These are phyloP conservation scores for Urtica urens DNA, from an alignment of 306 rosid genomes.

Conservation along the genomic window DNA sequence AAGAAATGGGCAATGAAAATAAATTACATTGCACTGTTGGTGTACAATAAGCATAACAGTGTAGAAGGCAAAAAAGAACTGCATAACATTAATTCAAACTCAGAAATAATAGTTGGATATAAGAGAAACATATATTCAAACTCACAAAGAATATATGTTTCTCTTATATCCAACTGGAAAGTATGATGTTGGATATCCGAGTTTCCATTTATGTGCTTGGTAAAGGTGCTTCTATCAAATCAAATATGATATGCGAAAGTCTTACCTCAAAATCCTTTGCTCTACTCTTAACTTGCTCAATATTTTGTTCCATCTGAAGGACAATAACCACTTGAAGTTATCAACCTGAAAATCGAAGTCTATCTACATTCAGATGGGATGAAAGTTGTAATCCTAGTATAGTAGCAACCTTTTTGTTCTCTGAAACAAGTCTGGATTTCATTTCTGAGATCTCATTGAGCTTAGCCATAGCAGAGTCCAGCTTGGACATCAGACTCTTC, in stretches of 20 bases:
- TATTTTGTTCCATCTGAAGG: constrained; percentile 44
- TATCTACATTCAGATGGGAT: constrained; percentile 5
- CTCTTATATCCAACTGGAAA: too few species aligned
- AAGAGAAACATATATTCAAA: too few species aligned
- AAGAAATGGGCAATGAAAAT: too few species aligned
- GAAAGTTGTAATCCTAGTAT: constrained; percentile 10
- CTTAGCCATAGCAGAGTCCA: constrained; percentile 61
- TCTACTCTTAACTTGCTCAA: constrained; percentile 47
- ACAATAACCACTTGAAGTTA: not conserved
- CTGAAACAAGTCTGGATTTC: constrained; percentile 41
- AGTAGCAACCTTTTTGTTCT: constrained; percentile 46
- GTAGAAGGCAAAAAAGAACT: too few species aligned
- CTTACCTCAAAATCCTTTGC: constrained; percentile 56
- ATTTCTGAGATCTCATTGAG: constrained; percentile 40
- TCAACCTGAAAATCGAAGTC: not conserved
- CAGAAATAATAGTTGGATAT: too few species aligned
- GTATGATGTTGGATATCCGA: too few species aligned
- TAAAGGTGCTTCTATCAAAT: not conserved
- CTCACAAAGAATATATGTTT: too few species aligned
- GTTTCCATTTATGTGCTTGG: too few species aligned
- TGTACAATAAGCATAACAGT: too few species aligned
- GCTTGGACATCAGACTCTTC: constrained; percentile 30
- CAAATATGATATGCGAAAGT: constrained; percentile 9
- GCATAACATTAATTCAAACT: too few species aligned
- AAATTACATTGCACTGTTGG: too few species aligned